Evolutionary conservation across 306 rosid species (phyloP).

Genomic region (Quercus parvula): DNA sequence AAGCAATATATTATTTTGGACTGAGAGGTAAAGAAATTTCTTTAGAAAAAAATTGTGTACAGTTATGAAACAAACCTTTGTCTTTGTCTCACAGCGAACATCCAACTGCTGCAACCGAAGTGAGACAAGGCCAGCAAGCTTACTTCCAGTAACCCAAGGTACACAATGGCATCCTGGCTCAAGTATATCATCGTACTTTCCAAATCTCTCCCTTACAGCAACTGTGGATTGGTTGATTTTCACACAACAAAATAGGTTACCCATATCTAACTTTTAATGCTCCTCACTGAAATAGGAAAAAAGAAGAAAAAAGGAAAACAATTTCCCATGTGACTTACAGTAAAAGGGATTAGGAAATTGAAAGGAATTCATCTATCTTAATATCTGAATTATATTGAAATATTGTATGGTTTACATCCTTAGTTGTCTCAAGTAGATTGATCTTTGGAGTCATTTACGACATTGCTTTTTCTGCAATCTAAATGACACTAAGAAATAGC

Average conservation of each 20-base stretch:
- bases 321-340: background rate
- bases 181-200: conserved; percentile 47
- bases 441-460: background rate
- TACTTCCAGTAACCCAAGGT: conserved; percentile 62
- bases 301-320: background rate
- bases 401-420: background rate
- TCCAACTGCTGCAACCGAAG: conserved; percentile 65
- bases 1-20: background rate
- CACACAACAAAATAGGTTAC: conserved; percentile 49
- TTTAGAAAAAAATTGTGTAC: background rate
- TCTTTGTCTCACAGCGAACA: conserved; percentile 64
- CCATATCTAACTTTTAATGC: conserved; percentile 43
- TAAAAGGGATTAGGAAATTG: background rate
- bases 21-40: background rate
- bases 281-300: background rate
- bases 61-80: conserved; percentile 40
- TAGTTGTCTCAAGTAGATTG: background rate
- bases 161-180: conserved; percentile 69
- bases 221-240: conserved; percentile 58
- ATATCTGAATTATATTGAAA: background rate
- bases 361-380: background rate
- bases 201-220: conserved; percentile 55
- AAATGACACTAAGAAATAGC: background rate
- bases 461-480: background rate
- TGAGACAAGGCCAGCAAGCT: conserved; percentile 50